Evolutionary conservation across 2,329 filamentous ascomycete species (phyloP).

Genomic region (Chrysoporthe puriensis): DNA sequence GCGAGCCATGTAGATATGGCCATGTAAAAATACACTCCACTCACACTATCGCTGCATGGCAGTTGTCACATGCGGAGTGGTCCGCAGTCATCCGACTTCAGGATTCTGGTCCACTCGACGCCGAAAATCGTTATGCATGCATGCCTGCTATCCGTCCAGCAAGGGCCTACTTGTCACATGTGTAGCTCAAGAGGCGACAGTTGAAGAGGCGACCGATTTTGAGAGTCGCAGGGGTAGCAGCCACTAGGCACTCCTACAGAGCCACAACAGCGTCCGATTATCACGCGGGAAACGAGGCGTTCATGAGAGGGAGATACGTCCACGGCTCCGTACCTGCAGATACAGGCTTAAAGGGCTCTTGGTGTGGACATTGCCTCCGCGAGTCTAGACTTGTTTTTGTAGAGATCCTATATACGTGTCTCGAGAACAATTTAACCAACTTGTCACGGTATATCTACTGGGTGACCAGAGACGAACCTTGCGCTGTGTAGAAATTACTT

Average conservation of each 20-base stretch:
- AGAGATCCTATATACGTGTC: neutral
- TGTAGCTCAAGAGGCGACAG: too few species aligned
- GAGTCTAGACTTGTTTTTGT: too few species aligned
- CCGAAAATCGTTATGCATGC: neutral
- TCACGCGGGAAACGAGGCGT: too few species aligned
- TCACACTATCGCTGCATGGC: neutral
- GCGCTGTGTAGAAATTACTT: neutral
- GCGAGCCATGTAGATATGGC: neutral
- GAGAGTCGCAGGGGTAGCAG: too few species aligned
- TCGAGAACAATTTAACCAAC: neutral
- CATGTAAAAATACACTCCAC: neutral
- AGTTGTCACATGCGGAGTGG: neutral
- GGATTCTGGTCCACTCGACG: neutral
- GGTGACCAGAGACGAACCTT: too few species aligned
- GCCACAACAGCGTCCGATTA: too few species aligned
- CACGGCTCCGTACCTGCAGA: neutral
- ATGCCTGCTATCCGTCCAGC: too few species aligned
- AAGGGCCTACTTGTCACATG: too few species aligned
- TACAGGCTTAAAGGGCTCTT: neutral
- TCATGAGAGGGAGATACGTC: neutral
- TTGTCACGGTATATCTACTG: neutral
- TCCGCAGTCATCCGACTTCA: too few species aligned
- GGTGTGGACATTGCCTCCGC: neutral
- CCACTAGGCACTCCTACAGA: too few species aligned
- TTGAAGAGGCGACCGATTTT: too few species aligned